Base-by-base conservation (phyloP, 2,329 filamentous ascomycete species). In the Triangularia setosa region DNA sequence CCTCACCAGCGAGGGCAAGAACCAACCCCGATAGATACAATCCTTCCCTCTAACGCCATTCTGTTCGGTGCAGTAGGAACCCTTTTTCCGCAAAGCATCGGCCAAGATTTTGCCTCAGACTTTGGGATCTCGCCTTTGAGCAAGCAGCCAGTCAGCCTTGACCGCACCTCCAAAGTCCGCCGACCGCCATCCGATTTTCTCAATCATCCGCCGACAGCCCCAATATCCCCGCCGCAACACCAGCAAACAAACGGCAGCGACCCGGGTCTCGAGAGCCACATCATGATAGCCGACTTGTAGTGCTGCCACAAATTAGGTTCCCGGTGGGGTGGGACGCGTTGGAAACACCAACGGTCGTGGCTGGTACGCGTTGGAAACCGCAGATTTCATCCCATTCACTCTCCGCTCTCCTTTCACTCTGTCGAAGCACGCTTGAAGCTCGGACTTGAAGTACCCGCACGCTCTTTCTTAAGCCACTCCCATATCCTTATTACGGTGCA, bases 1-100 rank as follows among this genome's bases (percentile, higher is more conserved):
- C 63, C 62, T 61, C 62, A 62, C 64, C 59, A 68, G 64, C 67
- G 40, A 61, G 52, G 64, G 64, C 58, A 66, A 57, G 64, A 62
- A 52, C 56, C 61, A 63, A n/a, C 58, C 61, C 54, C 63, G 54
- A 54, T 33, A 4, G n/a, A 48, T 48, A 48, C 40, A 9, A 2
- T 48, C 5, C 6, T 9, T 48, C n/a, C 18, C 6, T 8, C 12
- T 2, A 40, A n/a, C 4, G 14, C 16, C n/a, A 21, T 48, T 12
- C 9, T 21, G n/a, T 9, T 48, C 40, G 5, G 40, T 48, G 40
- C 18, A 48, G n/a, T 21, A 21, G 40, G 6, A n/a, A 21, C 18
- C n/a, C 40, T 48, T 21, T 48, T 6, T 48, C n/a, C n/a, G 40
- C 40, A 5, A 8, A 48, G 40, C 40, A 23, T 48, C 40, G 35